Evolutionary conservation across 371 early-diverging fungal genomes (phyloP).

Genomic region (Apophysomyces elegans): DNA sequence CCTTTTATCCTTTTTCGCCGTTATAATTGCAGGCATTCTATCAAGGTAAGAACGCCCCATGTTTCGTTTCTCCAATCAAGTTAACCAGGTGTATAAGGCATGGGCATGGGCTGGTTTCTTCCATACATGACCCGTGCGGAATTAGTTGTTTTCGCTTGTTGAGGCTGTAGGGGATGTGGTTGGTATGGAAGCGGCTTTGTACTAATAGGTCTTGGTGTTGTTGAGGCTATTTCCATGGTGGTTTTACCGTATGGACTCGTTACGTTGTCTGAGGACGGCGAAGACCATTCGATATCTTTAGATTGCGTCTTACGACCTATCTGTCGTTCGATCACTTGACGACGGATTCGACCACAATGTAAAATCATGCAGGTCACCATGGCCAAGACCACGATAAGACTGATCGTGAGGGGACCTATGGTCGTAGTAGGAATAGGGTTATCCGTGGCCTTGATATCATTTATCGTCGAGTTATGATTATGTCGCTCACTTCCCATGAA

Average conservation of each 20-base stretch:
- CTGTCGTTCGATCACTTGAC: constrained; percentile 21
- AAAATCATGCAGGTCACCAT: constrained; percentile 42
- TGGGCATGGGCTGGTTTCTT: background rate
- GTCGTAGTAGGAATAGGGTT: constrained; percentile 34
- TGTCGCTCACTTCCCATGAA: too few species aligned
- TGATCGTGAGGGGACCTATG: constrained; percentile 32
- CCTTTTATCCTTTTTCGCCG: too few species aligned
- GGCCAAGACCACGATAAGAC: constrained; percentile 28
- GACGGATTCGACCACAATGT: constrained; percentile 35
- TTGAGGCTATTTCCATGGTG: background rate
- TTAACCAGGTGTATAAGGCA: background rate
- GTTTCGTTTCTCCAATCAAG: too few species aligned
- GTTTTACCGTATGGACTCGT: background rate
- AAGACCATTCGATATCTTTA: background rate
- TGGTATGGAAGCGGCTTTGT: background rate
- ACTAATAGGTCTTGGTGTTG: background rate
- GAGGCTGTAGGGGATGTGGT: background rate
- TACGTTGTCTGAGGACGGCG: too few species aligned
- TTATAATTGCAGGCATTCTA: too few species aligned
- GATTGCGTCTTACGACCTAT: constrained; percentile 2
- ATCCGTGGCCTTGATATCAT: background rate
- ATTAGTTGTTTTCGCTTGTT: background rate
- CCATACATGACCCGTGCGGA: background rate
- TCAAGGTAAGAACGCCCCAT: too few species aligned
- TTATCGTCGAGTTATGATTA: background rate